Conservation (phyloP, 805 yeast genomes). For the Pachysolen tannophilus region DNA sequence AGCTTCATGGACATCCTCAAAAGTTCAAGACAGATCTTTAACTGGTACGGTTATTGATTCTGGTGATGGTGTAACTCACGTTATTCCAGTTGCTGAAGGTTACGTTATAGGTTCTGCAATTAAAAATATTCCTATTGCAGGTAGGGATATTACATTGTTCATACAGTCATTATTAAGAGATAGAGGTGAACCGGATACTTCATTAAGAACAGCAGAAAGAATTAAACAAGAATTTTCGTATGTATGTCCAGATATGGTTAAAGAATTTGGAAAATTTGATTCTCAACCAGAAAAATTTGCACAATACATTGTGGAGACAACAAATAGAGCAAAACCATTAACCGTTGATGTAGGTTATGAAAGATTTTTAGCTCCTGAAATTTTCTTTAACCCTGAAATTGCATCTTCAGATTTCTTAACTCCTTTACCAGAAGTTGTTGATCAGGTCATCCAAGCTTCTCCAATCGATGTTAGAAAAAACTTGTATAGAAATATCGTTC, state of each 20-base stretch:
- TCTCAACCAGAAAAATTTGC: conserved; percentile 92
- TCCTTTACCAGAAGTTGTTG: conserved; percentile 94
- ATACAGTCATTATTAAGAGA: conserved; percentile 92
- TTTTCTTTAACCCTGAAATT: conserved; percentile 96
- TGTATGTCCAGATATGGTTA: conserved; percentile 95
- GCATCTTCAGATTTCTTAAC: conserved; percentile 92
- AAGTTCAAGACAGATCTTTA: conserved; percentile 88
- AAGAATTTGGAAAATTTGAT: conserved; percentile 92
- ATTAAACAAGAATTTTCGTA: conserved; percentile 96
- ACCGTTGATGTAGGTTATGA: conserved; percentile 94
- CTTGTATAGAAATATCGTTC: conserved; percentile 87
- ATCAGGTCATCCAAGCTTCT: conserved; percentile 86
- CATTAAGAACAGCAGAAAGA: conserved; percentile 91
- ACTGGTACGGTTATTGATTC: conserved; percentile 98
- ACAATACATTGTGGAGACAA: conserved; percentile 78
- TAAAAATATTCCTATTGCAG: conserved; percentile 96
- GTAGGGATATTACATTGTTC: conserved; percentile 92
- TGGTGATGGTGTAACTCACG: conserved; percentile 99
- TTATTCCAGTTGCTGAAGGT: conserved; percentile 98
- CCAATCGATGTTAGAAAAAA: conserved; percentile 99
- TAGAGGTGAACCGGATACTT: conserved; percentile 92
- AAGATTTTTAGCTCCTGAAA: conserved; percentile 97
- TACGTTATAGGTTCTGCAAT: conserved; percentile 97
- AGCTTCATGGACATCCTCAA: conserved; percentile 97
- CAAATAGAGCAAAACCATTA: conserved; percentile 49